Percentiles rank a stretch among this genome's conserved stretches.
Evolutionary conservation across 208 protist species (phyloP).

Genomic region (Leishmania mexicana): DNA sequence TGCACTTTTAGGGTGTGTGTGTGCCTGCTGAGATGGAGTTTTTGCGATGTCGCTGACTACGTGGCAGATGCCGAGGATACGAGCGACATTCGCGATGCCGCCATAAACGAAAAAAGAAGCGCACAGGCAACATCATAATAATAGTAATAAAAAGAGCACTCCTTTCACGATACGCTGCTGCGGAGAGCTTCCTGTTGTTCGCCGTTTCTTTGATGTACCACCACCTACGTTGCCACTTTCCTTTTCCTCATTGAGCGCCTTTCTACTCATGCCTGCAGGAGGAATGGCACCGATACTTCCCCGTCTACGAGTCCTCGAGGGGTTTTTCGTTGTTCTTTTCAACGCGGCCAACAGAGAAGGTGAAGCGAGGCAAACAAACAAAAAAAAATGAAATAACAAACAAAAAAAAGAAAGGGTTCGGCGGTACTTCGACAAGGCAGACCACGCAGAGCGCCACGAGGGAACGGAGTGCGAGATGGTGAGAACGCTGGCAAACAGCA

Average conservation of each 20-base stretch:
- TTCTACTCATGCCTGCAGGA: too few relatives aligned
- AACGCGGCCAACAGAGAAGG: too few relatives aligned
- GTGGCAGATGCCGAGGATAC: not conserved
- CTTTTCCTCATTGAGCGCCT: too few relatives aligned
- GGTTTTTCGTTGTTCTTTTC: not conserved
- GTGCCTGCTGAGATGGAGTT: not conserved
- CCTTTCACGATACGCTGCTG: not conserved
- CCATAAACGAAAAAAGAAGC: not conserved
- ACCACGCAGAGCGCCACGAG: not conserved
- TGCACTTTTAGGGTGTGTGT: not conserved
- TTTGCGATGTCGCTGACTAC: not conserved
- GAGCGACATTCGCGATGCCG: not conserved
- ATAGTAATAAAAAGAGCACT: not conserved
- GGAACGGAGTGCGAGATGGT: not conserved
- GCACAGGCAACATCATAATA: not conserved
- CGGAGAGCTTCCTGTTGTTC: not conserved
- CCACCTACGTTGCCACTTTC: too few relatives aligned
- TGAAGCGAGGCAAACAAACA: not conserved
- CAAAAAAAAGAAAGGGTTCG: not conserved
- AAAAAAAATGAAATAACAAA: not conserved
- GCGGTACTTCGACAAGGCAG: not conserved
- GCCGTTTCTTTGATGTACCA: not conserved
- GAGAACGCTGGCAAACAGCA: not conserved
- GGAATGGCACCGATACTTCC: too few relatives aligned
- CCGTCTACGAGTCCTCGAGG: too few relatives aligned